Percentiles rank a stretch among this genome's conserved stretches.
These are phyloP conservation scores for Pyrenopolyporus hunteri DNA, from an alignment of 495 filamentous ascomycete species.

Conservation along the genomic window DNA sequence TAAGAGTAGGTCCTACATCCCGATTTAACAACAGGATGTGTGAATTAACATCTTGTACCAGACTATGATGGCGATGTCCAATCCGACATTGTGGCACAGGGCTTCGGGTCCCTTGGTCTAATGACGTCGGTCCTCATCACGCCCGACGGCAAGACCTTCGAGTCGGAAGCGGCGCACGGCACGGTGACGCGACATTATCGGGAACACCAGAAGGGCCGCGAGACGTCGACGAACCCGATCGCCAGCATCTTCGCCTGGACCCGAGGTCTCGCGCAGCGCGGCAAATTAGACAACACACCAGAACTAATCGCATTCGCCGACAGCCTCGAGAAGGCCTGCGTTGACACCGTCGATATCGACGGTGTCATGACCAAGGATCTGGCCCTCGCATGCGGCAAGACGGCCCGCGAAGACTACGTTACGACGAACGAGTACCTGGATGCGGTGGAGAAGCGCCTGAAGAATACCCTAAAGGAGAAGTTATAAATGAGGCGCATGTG, in stretches of 20 bases:
- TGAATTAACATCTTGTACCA: constrained; percentile 39
- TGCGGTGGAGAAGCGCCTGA: constrained; percentile 86
- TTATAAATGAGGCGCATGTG: constrained; percentile 42
- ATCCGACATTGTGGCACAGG: constrained; percentile 97
- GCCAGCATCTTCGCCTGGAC: constrained; percentile 99
- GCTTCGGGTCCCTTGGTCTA: constrained; percentile 95
- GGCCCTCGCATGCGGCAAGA: constrained; percentile 87
- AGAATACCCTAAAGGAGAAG: constrained; percentile 63
- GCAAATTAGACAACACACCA: constrained; percentile 85
- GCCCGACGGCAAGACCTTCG: constrained; percentile 92
- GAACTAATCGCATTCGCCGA: constrained; percentile 90
- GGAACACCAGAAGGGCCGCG: constrained; percentile 94
- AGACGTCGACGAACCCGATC: constrained; percentile 98
- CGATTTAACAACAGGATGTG: not conserved
- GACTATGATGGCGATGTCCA: constrained; percentile 99
- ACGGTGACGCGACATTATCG: constrained; percentile 98
- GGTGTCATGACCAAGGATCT: constrained; percentile 99
- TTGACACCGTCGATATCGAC: constrained; percentile 90
- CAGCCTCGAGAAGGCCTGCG: constrained; percentile 88
- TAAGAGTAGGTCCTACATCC: constrained; percentile 72
- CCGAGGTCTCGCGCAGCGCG: constrained; percentile 89
- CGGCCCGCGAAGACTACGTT: constrained; percentile 79
- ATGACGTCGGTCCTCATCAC: constrained; percentile 98
- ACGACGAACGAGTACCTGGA: constrained; percentile 87
- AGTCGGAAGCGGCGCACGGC: constrained; percentile 97